Evolutionary conservation across 495 filamentous ascomycete genomes (phyloP).

Genomic region (Neurospora sp.): DNA sequence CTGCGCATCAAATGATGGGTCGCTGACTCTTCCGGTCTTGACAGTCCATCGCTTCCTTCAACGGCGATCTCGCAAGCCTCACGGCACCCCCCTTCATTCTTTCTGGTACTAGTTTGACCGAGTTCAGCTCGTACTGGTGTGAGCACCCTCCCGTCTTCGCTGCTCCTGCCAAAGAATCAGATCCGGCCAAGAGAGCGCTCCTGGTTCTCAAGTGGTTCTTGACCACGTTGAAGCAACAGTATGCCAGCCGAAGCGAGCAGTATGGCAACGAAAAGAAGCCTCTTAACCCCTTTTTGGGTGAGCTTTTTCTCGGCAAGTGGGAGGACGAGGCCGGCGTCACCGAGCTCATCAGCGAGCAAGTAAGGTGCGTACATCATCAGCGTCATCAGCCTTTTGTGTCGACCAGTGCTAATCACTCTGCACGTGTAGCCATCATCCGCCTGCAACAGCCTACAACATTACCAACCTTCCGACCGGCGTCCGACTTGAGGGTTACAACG

Average conservation of each 20-base stretch:
- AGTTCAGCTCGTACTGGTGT: constrained; percentile 95
- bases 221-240: constrained; percentile 89
- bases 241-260: constrained; percentile 83
- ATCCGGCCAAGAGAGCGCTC: constrained; percentile 74
- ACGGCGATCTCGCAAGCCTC: constrained; percentile 85
- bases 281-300: constrained; percentile 83
- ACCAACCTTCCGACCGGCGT: constrained; percentile 76
- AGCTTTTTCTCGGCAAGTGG: constrained; percentile 87
- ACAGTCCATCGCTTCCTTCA: constrained; percentile 91
- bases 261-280: constrained; percentile 95
- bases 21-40: background rate
- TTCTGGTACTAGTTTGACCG: constrained; percentile 78
- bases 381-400: background rate
- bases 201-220: constrained; percentile 96
- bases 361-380: constrained; percentile 34
- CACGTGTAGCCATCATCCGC: constrained; percentile 75
- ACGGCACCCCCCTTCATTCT: constrained; percentile 96
- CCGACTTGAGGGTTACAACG: constrained; percentile 89
- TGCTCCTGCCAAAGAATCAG: constrained; percentile 69
- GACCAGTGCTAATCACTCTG: background rate
- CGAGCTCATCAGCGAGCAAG: constrained; percentile 54
- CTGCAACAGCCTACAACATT: constrained; percentile 89
- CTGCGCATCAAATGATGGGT: background rate
- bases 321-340: constrained; percentile 64
- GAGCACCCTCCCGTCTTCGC: constrained; percentile 85